Percentiles rank a stretch among this genome's conserved stretches.
These are phyloP conservation scores for Leptographium lundbergii DNA, from an alignment of 2,329 filamentous ascomycete genomes.

Conservation along the genomic window DNA sequence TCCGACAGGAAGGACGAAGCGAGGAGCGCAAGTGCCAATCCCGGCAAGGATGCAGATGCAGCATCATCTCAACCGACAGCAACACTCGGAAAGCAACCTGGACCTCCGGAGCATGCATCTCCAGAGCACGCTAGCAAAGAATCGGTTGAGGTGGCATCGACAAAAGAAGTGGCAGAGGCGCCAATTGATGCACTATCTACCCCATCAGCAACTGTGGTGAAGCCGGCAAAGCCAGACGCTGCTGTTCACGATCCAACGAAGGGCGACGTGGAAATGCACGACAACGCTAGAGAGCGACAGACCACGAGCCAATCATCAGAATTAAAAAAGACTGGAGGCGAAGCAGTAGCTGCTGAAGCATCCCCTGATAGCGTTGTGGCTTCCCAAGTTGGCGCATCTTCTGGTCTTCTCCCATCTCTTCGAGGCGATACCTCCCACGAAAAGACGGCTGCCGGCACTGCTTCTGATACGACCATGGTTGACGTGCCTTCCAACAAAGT, in stretches of 20 bases:
- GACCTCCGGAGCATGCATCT: background rate
- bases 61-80: background rate
- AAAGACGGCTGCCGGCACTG: constrained; percentile 15
- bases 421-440: constrained; percentile 20
- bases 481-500: constrained; percentile 43
- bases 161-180: background rate
- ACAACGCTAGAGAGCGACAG: background rate
- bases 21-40: too few relatives aligned
- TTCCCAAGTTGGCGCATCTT: background rate
- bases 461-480: constrained; percentile 28
- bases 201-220: too few relatives aligned
- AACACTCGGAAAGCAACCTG: background rate
- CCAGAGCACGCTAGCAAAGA: background rate
- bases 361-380: background rate
- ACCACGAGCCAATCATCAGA: background rate
- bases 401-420: constrained; percentile 10
- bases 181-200: background rate
- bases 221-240: background rate
- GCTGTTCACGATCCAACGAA: background rate
- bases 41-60: background rate
- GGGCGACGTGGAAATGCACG: background rate
- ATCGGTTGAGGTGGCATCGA: background rate
- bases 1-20: background rate
- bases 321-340: background rate
- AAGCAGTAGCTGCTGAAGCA: background rate